These are phyloP conservation scores for Ceratocystis alfenasii DNA, from an alignment of 2,329 filamentous ascomycete species.

Conservation along the genomic window DNA sequence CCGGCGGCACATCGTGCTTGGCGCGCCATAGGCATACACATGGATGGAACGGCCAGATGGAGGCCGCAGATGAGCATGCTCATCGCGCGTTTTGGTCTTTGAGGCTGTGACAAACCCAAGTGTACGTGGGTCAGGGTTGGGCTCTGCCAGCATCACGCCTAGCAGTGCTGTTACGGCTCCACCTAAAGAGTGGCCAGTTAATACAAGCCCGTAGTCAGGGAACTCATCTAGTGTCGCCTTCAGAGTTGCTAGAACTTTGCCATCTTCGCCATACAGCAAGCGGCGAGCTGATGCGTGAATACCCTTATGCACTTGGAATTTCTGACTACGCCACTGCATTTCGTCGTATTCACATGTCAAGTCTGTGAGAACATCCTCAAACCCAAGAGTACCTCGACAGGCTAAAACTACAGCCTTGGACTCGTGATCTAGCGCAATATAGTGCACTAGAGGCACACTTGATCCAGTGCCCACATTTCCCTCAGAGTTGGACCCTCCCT, in stretches of 20 bases:
- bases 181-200: constrained; percentile 58
- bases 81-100: constrained; percentile 27
- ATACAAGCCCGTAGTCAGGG: constrained; percentile 55
- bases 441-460: constrained; percentile 55
- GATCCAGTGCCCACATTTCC: constrained; percentile 50
- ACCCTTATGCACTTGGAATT: constrained; percentile 62
- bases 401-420: constrained; percentile 62
- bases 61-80: constrained; percentile 25
- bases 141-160: constrained; percentile 58
- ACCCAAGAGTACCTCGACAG: constrained; percentile 58
- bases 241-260: constrained; percentile 53
- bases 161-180: constrained; percentile 58
- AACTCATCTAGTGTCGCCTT: constrained; percentile 54
- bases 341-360: constrained; percentile 64
- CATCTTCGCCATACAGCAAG: constrained; percentile 55
- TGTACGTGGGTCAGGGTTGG: constrained; percentile 34
- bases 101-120: constrained; percentile 52
- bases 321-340: constrained; percentile 48
- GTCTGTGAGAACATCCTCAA: constrained; percentile 61
- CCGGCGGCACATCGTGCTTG: constrained; percentile 58
- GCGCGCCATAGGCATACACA: constrained; percentile 67
- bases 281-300: constrained; percentile 59
- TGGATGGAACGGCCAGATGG: constrained; percentile 61
- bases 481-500: constrained; percentile 53
- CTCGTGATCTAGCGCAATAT: constrained; percentile 58